A percentile compares a stretch with the other conserved stretches of the same genome.
Conservation (phyloP, 2,329 filamentous ascomycete genomes). For the Aspergillus ruber region DNA sequence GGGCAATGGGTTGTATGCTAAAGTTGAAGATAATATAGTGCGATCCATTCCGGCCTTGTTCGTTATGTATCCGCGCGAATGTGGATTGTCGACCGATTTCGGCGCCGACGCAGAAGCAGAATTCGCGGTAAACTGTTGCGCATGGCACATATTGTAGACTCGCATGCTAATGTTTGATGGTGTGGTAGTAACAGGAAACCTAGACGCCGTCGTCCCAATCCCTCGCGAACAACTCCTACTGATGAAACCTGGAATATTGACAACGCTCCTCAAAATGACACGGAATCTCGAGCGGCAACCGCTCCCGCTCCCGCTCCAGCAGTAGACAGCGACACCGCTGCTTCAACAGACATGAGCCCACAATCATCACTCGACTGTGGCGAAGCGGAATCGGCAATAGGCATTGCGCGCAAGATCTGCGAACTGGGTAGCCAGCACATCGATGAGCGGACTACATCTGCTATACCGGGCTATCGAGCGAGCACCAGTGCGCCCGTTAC, state of each 20-base stretch:
- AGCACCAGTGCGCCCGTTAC: constrained; percentile 2
- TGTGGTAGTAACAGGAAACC: background rate
- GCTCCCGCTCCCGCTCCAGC: background rate
- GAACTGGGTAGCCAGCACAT: constrained; percentile 20
- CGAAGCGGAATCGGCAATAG: constrained; percentile 31
- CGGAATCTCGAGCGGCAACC: background rate
- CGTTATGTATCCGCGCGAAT: constrained; percentile 26
- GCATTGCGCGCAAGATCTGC: constrained; percentile 28
- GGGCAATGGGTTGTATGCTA: background rate
- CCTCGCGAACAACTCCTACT: background rate
- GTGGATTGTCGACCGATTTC: constrained; percentile 12
- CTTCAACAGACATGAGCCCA: background rate
- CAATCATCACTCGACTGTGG: constrained; percentile 12
- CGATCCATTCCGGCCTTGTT: constrained; percentile 28
- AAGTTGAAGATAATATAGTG: constrained; percentile 16
- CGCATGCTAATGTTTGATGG: background rate
- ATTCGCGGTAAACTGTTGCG: constrained; percentile 5
- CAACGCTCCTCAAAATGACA: background rate
- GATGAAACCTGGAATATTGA: background rate
- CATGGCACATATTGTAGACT: background rate
- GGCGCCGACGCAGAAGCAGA: constrained; percentile 1
- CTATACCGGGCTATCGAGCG: constrained; percentile 28
- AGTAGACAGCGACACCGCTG: background rate
- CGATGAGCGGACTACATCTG: constrained; percentile 26
- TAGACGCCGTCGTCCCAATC: background rate